phyloP scores from a whole-genome alignment of 148 eudicot species.

The Simmondsia chinensis region DNA sequence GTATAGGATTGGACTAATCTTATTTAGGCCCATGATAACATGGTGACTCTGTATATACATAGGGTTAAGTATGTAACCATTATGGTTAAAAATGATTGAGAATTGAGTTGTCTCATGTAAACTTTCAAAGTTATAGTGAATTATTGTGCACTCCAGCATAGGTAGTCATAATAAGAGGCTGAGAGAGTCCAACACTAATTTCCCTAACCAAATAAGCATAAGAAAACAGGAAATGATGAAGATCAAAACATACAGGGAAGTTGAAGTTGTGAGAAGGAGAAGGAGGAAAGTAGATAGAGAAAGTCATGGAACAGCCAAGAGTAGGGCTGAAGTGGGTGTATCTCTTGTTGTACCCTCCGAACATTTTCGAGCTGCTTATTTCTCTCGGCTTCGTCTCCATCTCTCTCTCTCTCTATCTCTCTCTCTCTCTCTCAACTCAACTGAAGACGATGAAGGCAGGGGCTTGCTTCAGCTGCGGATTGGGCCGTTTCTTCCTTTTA shows the following conservation, averaged over 20 bases:
- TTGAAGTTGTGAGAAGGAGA: conserved; percentile 43
- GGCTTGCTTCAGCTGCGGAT: no score
- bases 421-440: conserved; percentile 12
- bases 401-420: conserved; percentile 11
- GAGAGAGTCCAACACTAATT: background rate
- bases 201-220: background rate
- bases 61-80: no score
- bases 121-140: no score
- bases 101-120: no score
- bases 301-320: conserved; percentile 83
- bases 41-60: no score
- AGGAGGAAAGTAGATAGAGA: conserved; percentile 82
- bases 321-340: conserved; percentile 79
- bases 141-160: no score
- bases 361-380: conserved; percentile 87
- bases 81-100: no score
- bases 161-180: background rate
- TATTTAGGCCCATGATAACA: no score
- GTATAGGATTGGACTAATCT: no score
- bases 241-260: conserved; percentile 64
- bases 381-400: conserved; percentile 66
- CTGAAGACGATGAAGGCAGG: no score
- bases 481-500: no score
- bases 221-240: background rate
- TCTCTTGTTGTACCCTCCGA: conserved; percentile 85